A percentile compares a stretch with the other conserved stretches of the same genome.
These are phyloP conservation scores for Coemansia sp. DNA, from an alignment of 371 early-diverging fungal species.

Conservation along the genomic window DNA sequence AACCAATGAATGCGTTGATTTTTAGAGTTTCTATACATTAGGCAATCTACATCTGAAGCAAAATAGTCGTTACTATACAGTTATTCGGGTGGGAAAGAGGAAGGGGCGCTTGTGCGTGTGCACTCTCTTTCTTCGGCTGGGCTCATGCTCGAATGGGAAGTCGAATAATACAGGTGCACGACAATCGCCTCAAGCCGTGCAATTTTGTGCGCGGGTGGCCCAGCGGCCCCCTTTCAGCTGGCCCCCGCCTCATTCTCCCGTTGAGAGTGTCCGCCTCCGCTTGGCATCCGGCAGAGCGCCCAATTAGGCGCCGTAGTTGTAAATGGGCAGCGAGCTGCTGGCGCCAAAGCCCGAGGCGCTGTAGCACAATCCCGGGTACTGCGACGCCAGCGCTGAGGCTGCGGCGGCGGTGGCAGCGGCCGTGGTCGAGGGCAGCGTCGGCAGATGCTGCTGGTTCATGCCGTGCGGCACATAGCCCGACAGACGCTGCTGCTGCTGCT, in stretches of 20 bases:
- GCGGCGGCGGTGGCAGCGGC: constrained; percentile 15
- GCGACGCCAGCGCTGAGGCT: constrained; percentile 36
- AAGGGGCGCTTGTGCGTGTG: too few species aligned
- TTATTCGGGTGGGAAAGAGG: too few species aligned
- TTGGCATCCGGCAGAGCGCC: background rate
- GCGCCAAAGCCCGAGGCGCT: constrained; percentile 2
- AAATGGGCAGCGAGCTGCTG: constrained; percentile 8
- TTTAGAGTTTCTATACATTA: too few species aligned
- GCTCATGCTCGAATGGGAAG: too few species aligned
- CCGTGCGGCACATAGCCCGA: constrained; percentile 5
- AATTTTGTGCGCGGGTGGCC: background rate
- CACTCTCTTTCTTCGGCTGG: background rate
- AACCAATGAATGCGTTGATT: too few species aligned
- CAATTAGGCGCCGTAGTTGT: constrained; percentile 17
- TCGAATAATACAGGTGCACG: constrained; percentile 8
- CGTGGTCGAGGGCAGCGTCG: constrained; percentile 6
- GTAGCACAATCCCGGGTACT: constrained; percentile 44
- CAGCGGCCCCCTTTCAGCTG: background rate
- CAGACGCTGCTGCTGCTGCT: background rate
- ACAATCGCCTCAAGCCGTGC: constrained; percentile 12
- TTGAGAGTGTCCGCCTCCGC: background rate
- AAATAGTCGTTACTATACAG: too few species aligned
- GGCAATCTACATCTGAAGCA: too few species aligned
- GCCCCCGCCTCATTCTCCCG: background rate
- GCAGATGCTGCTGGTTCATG: constrained; percentile 11